These are phyloP conservation scores for Starmera dryadoides DNA, from an alignment of 805 yeast genomes.

Conservation along the genomic window DNA sequence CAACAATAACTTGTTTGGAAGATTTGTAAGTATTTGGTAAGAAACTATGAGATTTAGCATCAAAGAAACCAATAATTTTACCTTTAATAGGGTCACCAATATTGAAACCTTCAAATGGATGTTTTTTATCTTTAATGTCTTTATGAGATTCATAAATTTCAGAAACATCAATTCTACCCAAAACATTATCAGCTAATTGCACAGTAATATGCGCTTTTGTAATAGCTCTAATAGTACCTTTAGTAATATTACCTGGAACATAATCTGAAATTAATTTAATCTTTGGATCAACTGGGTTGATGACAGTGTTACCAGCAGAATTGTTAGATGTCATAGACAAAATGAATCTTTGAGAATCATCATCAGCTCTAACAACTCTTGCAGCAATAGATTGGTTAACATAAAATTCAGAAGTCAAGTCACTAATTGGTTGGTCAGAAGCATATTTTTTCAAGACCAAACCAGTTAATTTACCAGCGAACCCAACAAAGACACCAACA, in stretches of 20 bases:
- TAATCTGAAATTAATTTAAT: conserved; percentile 44
- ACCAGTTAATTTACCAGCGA: conserved; percentile 77
- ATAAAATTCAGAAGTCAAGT: conserved; percentile 46
- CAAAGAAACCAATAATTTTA: conserved; percentile 71
- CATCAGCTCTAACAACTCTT: conserved; percentile 60
- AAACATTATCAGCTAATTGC: conserved; percentile 65
- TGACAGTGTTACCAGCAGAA: conserved; percentile 18
- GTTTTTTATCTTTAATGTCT: conserved; percentile 48
- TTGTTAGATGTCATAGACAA: conserved; percentile 46
- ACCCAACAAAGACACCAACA: conserved; percentile 76
- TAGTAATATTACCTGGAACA: conserved; percentile 52
- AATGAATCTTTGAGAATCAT: conserved; percentile 61
- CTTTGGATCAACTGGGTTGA: conserved; percentile 55
- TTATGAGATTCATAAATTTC: conserved; percentile 50
- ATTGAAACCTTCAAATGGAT: conserved; percentile 54
- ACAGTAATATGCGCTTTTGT: conserved; percentile 73
- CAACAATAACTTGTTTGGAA: conserved; percentile 51
- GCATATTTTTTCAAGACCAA: conserved; percentile 72
- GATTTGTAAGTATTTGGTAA: conserved; percentile 56
- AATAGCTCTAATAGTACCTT: conserved; percentile 52
- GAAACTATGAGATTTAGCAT: conserved; percentile 59
- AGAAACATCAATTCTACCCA: conserved; percentile 73
- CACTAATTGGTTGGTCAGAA: conserved; percentile 43
- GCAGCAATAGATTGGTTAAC: conserved; percentile 68
- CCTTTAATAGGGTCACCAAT: conserved; percentile 53